These are phyloP conservation scores for Bacidia gigantensis DNA, from an alignment of 495 filamentous ascomycete genomes.

Conservation along the genomic window DNA sequence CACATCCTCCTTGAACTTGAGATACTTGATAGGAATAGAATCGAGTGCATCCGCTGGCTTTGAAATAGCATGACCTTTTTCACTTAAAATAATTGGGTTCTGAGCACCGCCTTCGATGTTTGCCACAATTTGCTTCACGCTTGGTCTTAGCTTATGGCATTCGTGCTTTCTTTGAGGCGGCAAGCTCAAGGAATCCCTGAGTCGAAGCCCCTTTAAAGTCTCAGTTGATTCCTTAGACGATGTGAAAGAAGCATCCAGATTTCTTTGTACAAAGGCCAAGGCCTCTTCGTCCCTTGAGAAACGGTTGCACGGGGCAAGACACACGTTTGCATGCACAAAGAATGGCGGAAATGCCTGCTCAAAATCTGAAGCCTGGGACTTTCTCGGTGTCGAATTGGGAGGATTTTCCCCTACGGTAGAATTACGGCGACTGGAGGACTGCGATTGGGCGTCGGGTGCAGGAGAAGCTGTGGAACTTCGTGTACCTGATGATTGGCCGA, in stretches of 20 bases:
- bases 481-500: slow-evolving; percentile 32
- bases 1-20: slow-evolving; percentile 77
- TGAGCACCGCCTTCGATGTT: slow-evolving; percentile 34
- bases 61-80: slow-evolving; percentile 5
- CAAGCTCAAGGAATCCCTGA: slow-evolving; percentile 36
- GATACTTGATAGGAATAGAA: slow-evolving; percentile 55
- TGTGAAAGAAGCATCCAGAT: slow-evolving; percentile 32
- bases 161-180: slow-evolving; percentile 30
- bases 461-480: slow-evolving; percentile 15
- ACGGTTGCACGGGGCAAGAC: slow-evolving; percentile 39
- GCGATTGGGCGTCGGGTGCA: slow-evolving; percentile 13
- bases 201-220: no score
- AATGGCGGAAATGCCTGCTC: slow-evolving; percentile 63
- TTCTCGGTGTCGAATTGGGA: slow-evolving; percentile 14
- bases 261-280: slow-evolving; percentile 28
- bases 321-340: slow-evolving; percentile 54
- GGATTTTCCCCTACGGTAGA: slow-evolving; percentile 5
- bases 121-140: slow-evolving; percentile 55
- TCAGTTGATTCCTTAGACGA: slow-evolving; percentile 16
- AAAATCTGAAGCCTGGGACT: slow-evolving; percentile 43
- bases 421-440: slow-evolving; percentile 21
- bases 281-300: slow-evolving; percentile 44
- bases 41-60: slow-evolving; percentile 42
- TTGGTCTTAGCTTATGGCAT: slow-evolving; percentile 34
- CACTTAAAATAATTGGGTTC: slow-evolving; percentile 32